Evolutionary conservation across 2,329 filamentous ascomycete species (phyloP).

Genomic region (Pseudogymnoascus sp.): DNA sequence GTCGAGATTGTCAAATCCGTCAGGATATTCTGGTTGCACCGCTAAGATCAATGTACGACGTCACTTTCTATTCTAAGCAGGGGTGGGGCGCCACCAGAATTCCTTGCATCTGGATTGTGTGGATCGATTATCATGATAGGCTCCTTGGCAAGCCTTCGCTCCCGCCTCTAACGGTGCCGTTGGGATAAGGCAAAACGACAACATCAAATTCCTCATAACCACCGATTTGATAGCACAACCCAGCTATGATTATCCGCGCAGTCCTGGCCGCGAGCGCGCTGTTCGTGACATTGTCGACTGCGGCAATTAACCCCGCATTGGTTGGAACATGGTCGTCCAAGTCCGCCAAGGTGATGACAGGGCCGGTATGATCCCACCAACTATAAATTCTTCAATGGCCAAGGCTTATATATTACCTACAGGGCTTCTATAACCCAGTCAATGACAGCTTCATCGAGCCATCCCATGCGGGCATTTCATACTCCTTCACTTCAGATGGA

Average conservation of each 20-base stretch:
- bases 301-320: constrained; percentile 39
- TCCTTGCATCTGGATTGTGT: not conserved
- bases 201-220: not conserved
- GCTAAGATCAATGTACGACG: not conserved
- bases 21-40: not conserved
- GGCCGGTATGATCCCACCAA: constrained; percentile 45
- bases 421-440: constrained; percentile 63
- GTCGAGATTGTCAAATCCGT: not conserved
- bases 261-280: constrained; percentile 19
- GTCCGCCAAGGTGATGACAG: constrained; percentile 58
- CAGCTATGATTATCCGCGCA: constrained; percentile 17
- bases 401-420: constrained; percentile 8
- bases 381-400: constrained; percentile 23
- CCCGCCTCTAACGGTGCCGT: not conserved
- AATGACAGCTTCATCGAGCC: constrained; percentile 60
- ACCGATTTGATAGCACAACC: not conserved
- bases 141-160: constrained; percentile 1
- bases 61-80: constrained; percentile 6
- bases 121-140: not conserved
- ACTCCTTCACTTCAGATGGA: constrained; percentile 62
- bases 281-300: constrained; percentile 26
- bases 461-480: constrained; percentile 58
- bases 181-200: not conserved
- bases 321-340: constrained; percentile 69
- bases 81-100: constrained; percentile 3